Conservation (phyloP, 371 early-diverging fungal species). For the Apophysomyces ossiformis region DNA sequence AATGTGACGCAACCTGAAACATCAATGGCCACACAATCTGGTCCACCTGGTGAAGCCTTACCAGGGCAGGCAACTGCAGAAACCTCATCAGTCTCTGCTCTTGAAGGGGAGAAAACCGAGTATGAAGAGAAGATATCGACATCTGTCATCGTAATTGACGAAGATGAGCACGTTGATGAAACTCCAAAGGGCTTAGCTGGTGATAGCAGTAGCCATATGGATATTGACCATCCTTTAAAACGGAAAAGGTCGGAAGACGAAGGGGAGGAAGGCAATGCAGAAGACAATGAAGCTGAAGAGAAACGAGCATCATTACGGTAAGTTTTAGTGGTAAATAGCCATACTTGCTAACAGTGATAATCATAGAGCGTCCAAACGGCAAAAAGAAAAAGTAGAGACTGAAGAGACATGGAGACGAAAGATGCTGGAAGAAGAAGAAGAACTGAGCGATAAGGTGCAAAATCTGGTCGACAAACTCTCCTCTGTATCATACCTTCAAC, state of each 20-base stretch:
- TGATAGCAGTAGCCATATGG: neutral
- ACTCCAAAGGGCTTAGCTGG: neutral
- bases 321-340: neutral
- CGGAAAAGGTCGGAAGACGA: constrained; percentile 14
- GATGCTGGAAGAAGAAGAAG: constrained; percentile 59
- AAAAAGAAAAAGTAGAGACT: constrained; percentile 59
- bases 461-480: constrained; percentile 39
- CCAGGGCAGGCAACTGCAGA: neutral
- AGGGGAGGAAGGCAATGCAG: constrained; percentile 20
- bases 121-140: neutral
- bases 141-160: constrained; percentile 5
- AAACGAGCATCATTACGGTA: constrained; percentile 60
- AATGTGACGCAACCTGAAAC: neutral
- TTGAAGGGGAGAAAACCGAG: neutral
- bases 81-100: neutral
- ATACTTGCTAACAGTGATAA: neutral
- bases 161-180: neutral
- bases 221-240: constrained; percentile 4
- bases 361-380: constrained; percentile 63
- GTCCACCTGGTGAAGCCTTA: neutral
- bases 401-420: constrained; percentile 57
- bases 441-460: constrained; percentile 43
- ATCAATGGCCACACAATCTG: neutral
- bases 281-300: constrained; percentile 43
- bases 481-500: constrained; percentile 2